Evolutionary conservation across 225 moss, liverwort and hornwort species (phyloP).

Genomic region (Climacium dendroides): DNA sequence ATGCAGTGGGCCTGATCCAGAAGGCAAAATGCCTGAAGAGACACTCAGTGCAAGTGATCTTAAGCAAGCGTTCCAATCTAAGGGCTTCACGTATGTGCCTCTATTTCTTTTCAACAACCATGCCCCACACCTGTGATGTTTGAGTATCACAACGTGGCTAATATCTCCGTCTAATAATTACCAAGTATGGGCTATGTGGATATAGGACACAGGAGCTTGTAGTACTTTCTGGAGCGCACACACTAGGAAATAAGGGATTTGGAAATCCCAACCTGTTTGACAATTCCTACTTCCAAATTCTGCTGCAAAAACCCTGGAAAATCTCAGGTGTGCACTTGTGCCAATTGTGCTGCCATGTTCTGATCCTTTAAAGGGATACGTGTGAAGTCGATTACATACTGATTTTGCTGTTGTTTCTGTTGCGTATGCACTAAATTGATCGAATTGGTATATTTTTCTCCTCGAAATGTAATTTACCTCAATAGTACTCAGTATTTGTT

Average conservation of each 20-base stretch:
- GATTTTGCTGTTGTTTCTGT: neutral
- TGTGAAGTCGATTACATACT: neutral
- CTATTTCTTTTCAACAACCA: neutral
- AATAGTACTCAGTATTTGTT: neutral
- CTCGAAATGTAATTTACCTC: neutral
- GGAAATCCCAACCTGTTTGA: conserved; percentile 80
- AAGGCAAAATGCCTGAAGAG: conserved; percentile 92
- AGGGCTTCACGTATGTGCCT: conserved; percentile 70
- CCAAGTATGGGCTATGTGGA: neutral
- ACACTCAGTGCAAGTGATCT: conserved; percentile 55
- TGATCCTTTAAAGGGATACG: neutral
- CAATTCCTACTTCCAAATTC: conserved; percentile 76
- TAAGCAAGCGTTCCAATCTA: conserved; percentile 58
- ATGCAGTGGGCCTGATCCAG: conserved; percentile 68
- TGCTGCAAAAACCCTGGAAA: conserved; percentile 67
- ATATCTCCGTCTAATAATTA: neutral
- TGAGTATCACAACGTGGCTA: neutral
- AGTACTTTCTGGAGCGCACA: conserved; percentile 82
- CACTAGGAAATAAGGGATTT: conserved; percentile 81
- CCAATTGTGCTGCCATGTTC: neutral
- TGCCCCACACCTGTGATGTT: neutral
- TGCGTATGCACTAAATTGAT: neutral
- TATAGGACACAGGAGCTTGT: conserved; percentile 78
- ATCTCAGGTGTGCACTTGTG: conserved; percentile 15
- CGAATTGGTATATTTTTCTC: neutral